These are phyloP conservation scores for Aspergillus awamori DNA, from an alignment of 2,329 filamentous ascomycete genomes.

Conservation along the genomic window DNA sequence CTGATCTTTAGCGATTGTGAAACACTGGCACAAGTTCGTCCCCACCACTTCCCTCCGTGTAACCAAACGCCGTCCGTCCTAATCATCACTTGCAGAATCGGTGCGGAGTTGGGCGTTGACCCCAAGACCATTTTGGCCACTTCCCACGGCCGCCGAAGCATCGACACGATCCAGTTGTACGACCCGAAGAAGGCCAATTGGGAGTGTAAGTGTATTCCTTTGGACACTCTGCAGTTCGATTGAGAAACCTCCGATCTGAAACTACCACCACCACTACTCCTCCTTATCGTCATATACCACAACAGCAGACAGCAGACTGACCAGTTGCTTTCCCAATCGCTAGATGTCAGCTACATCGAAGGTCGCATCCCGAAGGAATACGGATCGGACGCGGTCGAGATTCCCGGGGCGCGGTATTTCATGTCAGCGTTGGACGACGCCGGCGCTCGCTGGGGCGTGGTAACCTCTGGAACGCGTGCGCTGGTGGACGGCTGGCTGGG, in stretches of 20 bases:
- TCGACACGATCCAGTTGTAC: slow-evolving; percentile 79
- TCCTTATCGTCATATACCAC: too few relatives aligned
- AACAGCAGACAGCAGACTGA: background rate
- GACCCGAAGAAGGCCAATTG: slow-evolving; percentile 85
- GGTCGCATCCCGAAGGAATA: slow-evolving; percentile 74
- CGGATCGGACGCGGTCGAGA: slow-evolving; percentile 77
- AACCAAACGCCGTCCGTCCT: background rate
- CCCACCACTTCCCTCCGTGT: background rate
- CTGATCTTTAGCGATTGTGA: slow-evolving; percentile 56
- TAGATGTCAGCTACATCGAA: slow-evolving; percentile 81
- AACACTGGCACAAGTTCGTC: slow-evolving; percentile 65
- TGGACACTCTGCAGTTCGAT: slow-evolving; percentile 2
- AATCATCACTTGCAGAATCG: slow-evolving; percentile 46
- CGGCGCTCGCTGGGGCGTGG: slow-evolving; percentile 80
- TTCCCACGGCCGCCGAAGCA: slow-evolving; percentile 86
- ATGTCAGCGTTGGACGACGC: slow-evolving; percentile 66
- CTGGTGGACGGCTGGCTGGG: slow-evolving; percentile 74
- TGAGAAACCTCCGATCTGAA: background rate
- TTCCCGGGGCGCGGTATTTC: slow-evolving; percentile 76
- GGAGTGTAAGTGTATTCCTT: slow-evolving; percentile 70
- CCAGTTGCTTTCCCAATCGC: background rate
- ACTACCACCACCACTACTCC: background rate
- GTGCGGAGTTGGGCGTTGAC: slow-evolving; percentile 78
- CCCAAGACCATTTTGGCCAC: slow-evolving; percentile 84
- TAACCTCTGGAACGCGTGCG: slow-evolving; percentile 67